Conservation (phyloP, 2,329 filamentous ascomycete genomes). For the Canariomyces notabilis region DNA sequence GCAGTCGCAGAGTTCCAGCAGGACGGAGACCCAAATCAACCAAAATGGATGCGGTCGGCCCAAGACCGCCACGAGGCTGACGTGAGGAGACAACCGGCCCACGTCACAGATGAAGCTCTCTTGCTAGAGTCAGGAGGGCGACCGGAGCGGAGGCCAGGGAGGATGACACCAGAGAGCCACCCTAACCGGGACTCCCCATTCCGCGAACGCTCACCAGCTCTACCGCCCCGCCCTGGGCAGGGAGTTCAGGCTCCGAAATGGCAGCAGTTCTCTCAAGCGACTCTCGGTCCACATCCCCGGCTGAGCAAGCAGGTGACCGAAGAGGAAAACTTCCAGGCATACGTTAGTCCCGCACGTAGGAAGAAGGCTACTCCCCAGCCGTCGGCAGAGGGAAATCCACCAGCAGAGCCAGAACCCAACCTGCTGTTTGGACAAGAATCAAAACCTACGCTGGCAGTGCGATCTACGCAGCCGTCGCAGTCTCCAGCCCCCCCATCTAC, state of each 20-base stretch:
- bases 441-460: constrained; percentile 33
- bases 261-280: constrained; percentile 48
- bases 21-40: constrained; percentile 70
- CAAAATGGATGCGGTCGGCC: constrained; percentile 90
- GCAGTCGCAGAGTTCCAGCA: constrained; percentile 81
- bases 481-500: constrained; percentile 22
- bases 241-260: constrained; percentile 51
- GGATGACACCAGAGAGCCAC: constrained; percentile 30
- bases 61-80: constrained; percentile 36
- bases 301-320: constrained; percentile 70
- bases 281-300: constrained; percentile 50
- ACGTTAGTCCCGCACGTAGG: constrained; percentile 79
- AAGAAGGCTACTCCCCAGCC: constrained; percentile 59
- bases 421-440: constrained; percentile 54
- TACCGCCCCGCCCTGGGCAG: constrained; percentile 40
- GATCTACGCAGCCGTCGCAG: constrained; percentile 37
- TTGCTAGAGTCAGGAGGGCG: constrained; percentile 67
- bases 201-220: constrained; percentile 47
- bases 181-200: constrained; percentile 28
- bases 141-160: constrained; percentile 39
- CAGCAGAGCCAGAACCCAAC: constrained; percentile 50
- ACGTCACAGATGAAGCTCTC: constrained; percentile 67
- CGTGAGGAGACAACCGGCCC: constrained; percentile 31
- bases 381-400: constrained; percentile 42
- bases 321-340: constrained; percentile 75